Evolutionary conservation across 371 early-diverging fungal genomes (phyloP).

Genomic region (Apophysomyces elegans): DNA sequence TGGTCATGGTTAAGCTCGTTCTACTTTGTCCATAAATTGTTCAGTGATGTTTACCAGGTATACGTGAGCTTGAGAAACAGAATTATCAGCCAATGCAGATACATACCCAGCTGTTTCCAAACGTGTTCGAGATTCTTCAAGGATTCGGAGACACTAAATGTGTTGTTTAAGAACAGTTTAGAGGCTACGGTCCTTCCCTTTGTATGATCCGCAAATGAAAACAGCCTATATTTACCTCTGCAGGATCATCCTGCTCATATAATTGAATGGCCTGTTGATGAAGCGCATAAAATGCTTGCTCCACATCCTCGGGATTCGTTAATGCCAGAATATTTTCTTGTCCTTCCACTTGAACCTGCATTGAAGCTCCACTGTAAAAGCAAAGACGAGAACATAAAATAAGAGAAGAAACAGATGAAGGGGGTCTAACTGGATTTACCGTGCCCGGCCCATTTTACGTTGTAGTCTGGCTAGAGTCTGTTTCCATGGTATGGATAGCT

Average conservation of each 20-base stretch:
- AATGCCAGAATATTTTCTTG: neutral
- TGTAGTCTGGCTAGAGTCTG: conserved; percentile 20
- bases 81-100: conserved; percentile 2
- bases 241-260: conserved; percentile 1
- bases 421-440: neutral
- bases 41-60: neutral
- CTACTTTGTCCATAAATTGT: neutral
- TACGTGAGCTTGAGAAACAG: conserved; percentile 4
- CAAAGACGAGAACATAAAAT: neutral
- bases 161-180: neutral
- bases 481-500: conserved; percentile 34
- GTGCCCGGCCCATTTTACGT: conserved; percentile 8
- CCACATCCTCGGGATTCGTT: neutral
- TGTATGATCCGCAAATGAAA: too few species aligned
- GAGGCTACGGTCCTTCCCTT: too few species aligned
- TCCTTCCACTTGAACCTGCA: neutral
- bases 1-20: neutral
- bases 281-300: neutral
- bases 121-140: neutral
- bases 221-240: neutral
- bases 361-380: neutral
- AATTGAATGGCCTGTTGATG: conserved; percentile 2
- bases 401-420: neutral
- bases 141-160: neutral
- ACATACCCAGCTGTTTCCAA: neutral